These are phyloP conservation scores for Coniosporium tulheliwenetii DNA, from an alignment of 2,329 filamentous ascomycete genomes.

Conservation along the genomic window DNA sequence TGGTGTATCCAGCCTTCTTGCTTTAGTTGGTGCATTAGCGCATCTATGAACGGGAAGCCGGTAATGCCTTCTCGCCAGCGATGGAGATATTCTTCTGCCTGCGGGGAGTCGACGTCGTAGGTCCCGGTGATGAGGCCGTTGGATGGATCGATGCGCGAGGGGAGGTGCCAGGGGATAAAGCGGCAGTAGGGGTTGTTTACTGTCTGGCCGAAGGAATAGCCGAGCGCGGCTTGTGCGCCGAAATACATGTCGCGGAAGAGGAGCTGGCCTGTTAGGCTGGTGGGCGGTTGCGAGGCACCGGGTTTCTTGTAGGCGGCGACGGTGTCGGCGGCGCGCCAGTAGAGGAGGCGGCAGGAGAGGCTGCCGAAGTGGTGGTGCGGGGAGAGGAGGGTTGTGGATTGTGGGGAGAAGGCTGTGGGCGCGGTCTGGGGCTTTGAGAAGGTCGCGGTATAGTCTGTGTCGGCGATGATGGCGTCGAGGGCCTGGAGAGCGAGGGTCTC, in stretches of 20 bases:
- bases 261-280: constrained; percentile 56
- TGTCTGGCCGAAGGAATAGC: constrained; percentile 47
- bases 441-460: constrained; percentile 53
- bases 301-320: constrained; percentile 40
- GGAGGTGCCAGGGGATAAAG: constrained; percentile 70
- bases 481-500: constrained; percentile 46
- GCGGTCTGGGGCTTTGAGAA: constrained; percentile 66
- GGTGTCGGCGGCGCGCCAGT: constrained; percentile 52
- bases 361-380: constrained; percentile 63
- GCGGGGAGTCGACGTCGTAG: constrained; percentile 46
- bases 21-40: constrained; percentile 59
- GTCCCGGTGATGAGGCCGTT: constrained; percentile 35
- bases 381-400: constrained; percentile 57
- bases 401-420: constrained; percentile 57
- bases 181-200: constrained; percentile 49
- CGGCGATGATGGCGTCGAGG: constrained; percentile 42
- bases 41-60: constrained; percentile 70
- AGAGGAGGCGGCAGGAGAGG: constrained; percentile 55
- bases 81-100: constrained; percentile 50
- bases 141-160: constrained; percentile 36
- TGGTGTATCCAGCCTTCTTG: constrained; percentile 69
- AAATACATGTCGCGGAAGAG: constrained; percentile 78
- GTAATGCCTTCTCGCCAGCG: constrained; percentile 56
- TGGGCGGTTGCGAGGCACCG: constrained; percentile 41
- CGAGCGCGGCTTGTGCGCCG: constrained; percentile 54